A percentile compares a stretch with the other conserved stretches of the same genome.
Conservation (phyloP, 371 early-diverging fungal genomes). For the Mycotypha africana region DNA sequence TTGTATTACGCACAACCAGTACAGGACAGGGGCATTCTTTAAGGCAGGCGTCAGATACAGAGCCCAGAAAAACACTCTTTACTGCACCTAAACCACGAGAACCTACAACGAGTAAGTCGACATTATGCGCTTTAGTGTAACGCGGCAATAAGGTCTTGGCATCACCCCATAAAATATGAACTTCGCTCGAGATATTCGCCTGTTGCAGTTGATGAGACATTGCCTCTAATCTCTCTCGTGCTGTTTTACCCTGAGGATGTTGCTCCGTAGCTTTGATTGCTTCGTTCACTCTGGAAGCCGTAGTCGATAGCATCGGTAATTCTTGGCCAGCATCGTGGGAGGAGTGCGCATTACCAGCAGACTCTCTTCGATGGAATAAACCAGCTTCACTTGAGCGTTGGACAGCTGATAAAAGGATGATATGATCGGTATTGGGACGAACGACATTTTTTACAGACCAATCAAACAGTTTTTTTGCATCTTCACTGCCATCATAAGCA, state of each 20-base stretch:
- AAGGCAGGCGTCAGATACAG: constrained; percentile 43
- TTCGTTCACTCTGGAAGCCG: constrained; percentile 21
- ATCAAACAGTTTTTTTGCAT: constrained; percentile 41
- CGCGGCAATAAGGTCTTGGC: constrained; percentile 33
- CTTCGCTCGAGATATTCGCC: constrained; percentile 33
- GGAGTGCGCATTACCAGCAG: not conserved
- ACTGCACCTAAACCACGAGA: constrained; percentile 44
- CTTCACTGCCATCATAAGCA: constrained; percentile 47
- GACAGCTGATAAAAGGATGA: constrained; percentile 39
- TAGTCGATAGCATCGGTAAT: constrained; percentile 34
- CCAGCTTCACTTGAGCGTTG: constrained; percentile 9
- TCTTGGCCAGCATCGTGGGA: constrained; percentile 4
- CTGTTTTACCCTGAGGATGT: constrained; percentile 25
- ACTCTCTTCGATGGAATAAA: not conserved
- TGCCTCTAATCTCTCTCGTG: constrained; percentile 23
- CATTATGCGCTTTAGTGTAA: constrained; percentile 34
- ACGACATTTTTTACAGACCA: constrained; percentile 44
- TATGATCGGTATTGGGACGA: constrained; percentile 36
- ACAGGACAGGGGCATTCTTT: constrained; percentile 48
- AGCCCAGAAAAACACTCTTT: constrained; percentile 46
- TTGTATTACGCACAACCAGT: constrained; percentile 41
- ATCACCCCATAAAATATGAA: constrained; percentile 45
- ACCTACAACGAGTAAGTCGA: constrained; percentile 44
- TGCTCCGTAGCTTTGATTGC: constrained; percentile 22
- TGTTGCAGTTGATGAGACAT: constrained; percentile 27